These are phyloP conservation scores for Castanospermum australe DNA, from an alignment of 306 rosid genomes.

Conservation along the genomic window DNA sequence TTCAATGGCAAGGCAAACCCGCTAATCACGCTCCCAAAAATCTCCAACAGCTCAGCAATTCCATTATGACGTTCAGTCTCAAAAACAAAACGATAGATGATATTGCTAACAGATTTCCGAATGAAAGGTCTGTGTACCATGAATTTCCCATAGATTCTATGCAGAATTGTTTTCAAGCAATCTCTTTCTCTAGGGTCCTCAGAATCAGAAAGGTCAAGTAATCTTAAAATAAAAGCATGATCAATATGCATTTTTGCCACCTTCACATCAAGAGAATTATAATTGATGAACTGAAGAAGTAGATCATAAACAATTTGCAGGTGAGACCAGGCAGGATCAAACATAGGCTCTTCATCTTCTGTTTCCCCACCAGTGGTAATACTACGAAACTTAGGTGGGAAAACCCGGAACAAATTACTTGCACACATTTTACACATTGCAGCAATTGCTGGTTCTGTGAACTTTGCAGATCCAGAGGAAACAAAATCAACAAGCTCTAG, in stretches of 20 bases:
- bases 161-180: conserved; percentile 91
- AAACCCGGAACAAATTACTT: conserved; percentile 79
- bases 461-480: conserved; percentile 88
- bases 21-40: conserved; percentile 76
- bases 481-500: conserved; percentile 86
- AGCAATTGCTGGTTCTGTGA: conserved; percentile 78
- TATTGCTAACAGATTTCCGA: conserved; percentile 83
- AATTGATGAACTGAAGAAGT: conserved; percentile 79
- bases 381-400: conserved; percentile 88
- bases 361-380: conserved; percentile 81
- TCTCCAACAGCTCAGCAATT: conserved; percentile 92
- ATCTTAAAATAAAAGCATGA: conserved; percentile 73
- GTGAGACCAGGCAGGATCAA: conserved; percentile 97
- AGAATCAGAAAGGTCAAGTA: conserved; percentile 95
- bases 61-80: conserved; percentile 95
- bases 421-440: conserved; percentile 93
- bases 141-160: conserved; percentile 92
- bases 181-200: conserved; percentile 99
- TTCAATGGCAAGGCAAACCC: conserved; percentile 84
- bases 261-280: conserved; percentile 75
- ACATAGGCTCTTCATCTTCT: conserved; percentile 92
- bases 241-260: conserved; percentile 76
- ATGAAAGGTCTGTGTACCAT: conserved; percentile 94
- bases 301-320: conserved; percentile 92
- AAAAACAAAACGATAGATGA: conserved; percentile 81